Evolutionary conservation across 2,329 filamentous ascomycete species (phyloP).

Genomic region (Nakataea oryzae): DNA sequence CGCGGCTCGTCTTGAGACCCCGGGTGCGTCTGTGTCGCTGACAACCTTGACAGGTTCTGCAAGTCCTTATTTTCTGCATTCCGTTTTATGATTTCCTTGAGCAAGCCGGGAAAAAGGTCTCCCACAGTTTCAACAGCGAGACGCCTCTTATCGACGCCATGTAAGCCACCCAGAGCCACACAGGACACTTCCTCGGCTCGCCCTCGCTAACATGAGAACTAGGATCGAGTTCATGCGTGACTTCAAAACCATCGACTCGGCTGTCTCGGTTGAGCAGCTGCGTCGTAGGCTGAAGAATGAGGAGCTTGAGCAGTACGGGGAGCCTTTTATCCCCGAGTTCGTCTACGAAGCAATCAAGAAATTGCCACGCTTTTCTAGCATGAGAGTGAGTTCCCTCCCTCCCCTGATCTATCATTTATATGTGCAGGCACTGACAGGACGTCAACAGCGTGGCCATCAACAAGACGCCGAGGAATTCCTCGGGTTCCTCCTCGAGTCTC

Average conservation of each 20-base stretch:
- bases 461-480: conserved; percentile 97
- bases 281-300: conserved; percentile 65
- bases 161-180: conserved; percentile 39
- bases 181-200: background rate
- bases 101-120: conserved; percentile 71
- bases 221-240: conserved; percentile 96
- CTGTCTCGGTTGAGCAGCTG: conserved; percentile 62
- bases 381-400: conserved; percentile 60
- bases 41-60: conserved; percentile 61
- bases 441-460: conserved; percentile 70
- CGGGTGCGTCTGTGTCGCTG: conserved; percentile 2
- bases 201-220: background rate
- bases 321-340: conserved; percentile 86
- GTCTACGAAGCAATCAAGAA: conserved; percentile 88
- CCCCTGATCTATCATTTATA: background rate
- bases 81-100: conserved; percentile 94
- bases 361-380: conserved; percentile 78
- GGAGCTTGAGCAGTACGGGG: conserved; percentile 82
- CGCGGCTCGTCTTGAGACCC: background rate
- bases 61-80: conserved; percentile 86
- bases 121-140: conserved; percentile 88
- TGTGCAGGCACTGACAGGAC: background rate
- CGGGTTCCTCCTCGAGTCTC: conserved; percentile 80
- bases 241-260: conserved; percentile 78
- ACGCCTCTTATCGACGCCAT: conserved; percentile 91